Evolutionary conservation across 257 asterid genomes (phyloP), one percentile per base, ranked within the genome.

Genomic region (Prunella vulgaris): DNA sequence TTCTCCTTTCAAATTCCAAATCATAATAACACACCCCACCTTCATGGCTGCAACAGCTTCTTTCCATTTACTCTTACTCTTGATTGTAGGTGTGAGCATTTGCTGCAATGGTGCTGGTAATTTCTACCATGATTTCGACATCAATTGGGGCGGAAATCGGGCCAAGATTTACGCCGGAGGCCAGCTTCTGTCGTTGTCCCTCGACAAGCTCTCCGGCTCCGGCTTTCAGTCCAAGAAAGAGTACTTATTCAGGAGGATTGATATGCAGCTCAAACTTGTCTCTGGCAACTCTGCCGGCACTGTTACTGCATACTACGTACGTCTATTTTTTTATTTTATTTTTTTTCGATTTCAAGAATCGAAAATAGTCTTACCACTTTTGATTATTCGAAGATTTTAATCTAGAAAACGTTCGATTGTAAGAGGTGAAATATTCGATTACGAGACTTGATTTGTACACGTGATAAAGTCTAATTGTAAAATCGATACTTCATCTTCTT

Each of bases 281-380:
- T 74, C 88, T 20, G 88, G 88, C 51, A 85, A 87, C 42, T 87
- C 94, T 14, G 93, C 93, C 25, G 93, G 90, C 71, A 87, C 90
- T 1, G 93, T 87, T 3, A 84, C 93, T 27, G 84, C 94, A 12
- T 87, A 83, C 46, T 87, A 83, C n/a, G 94, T 87, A 81, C 51
- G 51, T 42, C 51, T 42, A 13, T 13, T 18, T 4, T 42, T 42
- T 12, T 35, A 7, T 35, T 7, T 30, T 27, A 1, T 4, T 27
- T 27, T 27, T 27, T 4, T 27, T 27, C n/a, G n/a, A n/a, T n/a
- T n/a, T n/a, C n/a, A n/a, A n/a, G n/a, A n/a, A n/a, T n/a, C n/a
- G n/a, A n/a, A n/a, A n/a, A n/a, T n/a, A n/a, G n/a, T n/a, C n/a
- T n/a, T n/a, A n/a, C n/a, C n/a, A n/a, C n/a, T n/a, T n/a, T n/a